These are phyloP conservation scores for Coniella lustricola DNA, from an alignment of 2,329 filamentous ascomycete genomes.

Conservation along the genomic window DNA sequence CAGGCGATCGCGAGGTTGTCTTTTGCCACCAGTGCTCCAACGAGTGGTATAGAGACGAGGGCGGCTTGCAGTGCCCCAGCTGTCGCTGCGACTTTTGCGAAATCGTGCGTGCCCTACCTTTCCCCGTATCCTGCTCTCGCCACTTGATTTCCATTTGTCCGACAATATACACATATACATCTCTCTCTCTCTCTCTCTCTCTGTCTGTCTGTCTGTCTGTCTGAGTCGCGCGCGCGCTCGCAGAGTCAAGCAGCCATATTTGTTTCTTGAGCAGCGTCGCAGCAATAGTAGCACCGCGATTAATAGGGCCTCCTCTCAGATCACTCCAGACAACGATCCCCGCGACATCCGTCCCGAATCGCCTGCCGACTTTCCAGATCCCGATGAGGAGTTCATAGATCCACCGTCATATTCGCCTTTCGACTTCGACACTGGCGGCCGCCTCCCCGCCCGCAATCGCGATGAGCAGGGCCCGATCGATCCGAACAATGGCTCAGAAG, in stretches of 20 bases:
- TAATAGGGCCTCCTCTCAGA: constrained; percentile 28
- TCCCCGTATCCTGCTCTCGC: neutral
- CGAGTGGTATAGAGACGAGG: constrained; percentile 72
- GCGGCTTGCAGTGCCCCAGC: constrained; percentile 64
- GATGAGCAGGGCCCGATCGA: constrained; percentile 14
- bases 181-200: no score
- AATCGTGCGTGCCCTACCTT: constrained; percentile 55
- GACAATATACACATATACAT: no score
- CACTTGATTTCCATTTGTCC: no score
- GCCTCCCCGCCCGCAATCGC: constrained; percentile 3
- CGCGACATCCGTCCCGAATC: constrained; percentile 33
- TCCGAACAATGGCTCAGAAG: constrained; percentile 27
- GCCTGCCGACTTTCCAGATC: constrained; percentile 39
- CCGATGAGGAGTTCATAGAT: constrained; percentile 53
- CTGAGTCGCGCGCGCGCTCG: no score
- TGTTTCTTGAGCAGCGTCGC: neutral
- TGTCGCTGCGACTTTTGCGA: constrained; percentile 77
- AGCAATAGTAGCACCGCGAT: constrained; percentile 4
- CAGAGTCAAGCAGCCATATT: no score
- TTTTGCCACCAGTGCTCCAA: constrained; percentile 76
- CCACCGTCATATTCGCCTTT: neutral
- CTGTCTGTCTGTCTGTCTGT: no score
- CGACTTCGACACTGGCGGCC: constrained; percentile 35
- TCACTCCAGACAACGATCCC: constrained; percentile 55
- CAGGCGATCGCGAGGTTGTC: constrained; percentile 59